Evolutionary conservation across 495 filamentous ascomycete genomes (phyloP).

Genomic region (Penicillium salamii): DNA sequence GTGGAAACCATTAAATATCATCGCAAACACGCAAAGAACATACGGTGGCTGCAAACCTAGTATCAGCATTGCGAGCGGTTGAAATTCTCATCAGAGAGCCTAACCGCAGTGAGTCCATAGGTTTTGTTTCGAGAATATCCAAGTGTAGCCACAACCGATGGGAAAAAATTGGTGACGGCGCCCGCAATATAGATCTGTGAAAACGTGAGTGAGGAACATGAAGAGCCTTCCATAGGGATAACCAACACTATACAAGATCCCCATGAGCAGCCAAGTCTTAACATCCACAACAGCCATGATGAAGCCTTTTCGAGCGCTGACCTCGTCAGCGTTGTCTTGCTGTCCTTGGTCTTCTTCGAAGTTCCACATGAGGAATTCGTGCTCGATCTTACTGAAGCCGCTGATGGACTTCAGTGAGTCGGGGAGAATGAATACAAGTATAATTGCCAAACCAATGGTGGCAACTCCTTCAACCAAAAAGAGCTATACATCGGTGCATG

Average conservation of each 20-base stretch:
- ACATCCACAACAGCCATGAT: slow-evolving; percentile 15
- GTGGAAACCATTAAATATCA: slow-evolving; percentile 12
- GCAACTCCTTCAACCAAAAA: slow-evolving; percentile 3
- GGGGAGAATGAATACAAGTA: slow-evolving; percentile 16
- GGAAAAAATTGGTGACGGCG: slow-evolving; percentile 5
- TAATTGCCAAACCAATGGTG: slow-evolving; percentile 12
- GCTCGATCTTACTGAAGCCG: slow-evolving; percentile 23
- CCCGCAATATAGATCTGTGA: slow-evolving; percentile 10
- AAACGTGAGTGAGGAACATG: slow-evolving; percentile 10
- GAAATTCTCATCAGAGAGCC: background rate
- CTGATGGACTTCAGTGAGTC: slow-evolving; percentile 16
- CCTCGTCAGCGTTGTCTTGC: slow-evolving; percentile 16
- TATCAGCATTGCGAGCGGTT: background rate
- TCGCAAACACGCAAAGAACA: slow-evolving; percentile 7
- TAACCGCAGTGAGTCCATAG: slow-evolving; percentile 4
- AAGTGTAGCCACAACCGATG: slow-evolving; percentile 4
- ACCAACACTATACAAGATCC: too few relatives aligned
- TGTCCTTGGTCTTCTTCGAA: slow-evolving; percentile 20
- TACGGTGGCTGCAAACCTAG: slow-evolving; percentile 4
- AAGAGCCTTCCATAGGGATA: background rate
- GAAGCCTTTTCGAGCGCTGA: slow-evolving; percentile 15
- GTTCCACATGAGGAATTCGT: slow-evolving; percentile 20
- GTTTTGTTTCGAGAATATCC: slow-evolving; percentile 7
- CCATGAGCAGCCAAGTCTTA: slow-evolving; percentile 11
- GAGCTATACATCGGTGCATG: background rate